phyloP scores from a whole-genome alignment of 2,329 filamentous ascomycete genomes.

The Xylaria sp. region DNA sequence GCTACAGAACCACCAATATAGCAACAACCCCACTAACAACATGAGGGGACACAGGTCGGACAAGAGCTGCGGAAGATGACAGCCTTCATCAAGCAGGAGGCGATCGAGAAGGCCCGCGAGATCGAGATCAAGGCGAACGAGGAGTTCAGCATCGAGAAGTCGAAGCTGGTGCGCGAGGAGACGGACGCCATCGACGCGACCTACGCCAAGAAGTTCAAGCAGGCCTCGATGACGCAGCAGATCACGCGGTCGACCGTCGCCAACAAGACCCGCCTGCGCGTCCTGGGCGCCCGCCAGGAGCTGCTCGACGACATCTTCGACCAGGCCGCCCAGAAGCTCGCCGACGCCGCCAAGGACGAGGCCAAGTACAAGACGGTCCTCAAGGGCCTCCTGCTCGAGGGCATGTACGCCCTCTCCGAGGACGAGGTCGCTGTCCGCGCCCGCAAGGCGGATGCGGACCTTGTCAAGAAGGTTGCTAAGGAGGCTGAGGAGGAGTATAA shows the following conservation, averaged over 20 bases:
- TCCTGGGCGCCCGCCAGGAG: conserved; percentile 88
- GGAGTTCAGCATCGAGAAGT: conserved; percentile 99
- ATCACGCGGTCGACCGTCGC: conserved; percentile 95
- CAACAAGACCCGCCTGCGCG: conserved; percentile 93
- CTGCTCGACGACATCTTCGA: conserved; percentile 92
- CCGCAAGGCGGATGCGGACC: conserved; percentile 80
- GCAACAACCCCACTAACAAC: conserved; percentile 14
- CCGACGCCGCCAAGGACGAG: conserved; percentile 72
- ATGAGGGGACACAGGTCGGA: conserved; percentile 73
- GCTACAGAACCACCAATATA: not conserved
- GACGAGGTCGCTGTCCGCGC: conserved; percentile 77
- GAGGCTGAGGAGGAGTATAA: conserved; percentile 85
- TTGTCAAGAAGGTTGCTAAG: conserved; percentile 80
- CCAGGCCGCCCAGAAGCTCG: conserved; percentile 77
- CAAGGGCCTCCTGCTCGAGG: conserved; percentile 86
- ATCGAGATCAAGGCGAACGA: conserved; percentile 99
- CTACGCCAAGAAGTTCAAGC: conserved; percentile 99
- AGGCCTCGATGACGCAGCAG: conserved; percentile 97
- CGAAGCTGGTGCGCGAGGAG: conserved; percentile 96
- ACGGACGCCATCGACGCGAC: conserved; percentile 88
- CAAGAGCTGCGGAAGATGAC: conserved; percentile 99
- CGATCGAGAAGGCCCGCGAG: conserved; percentile 94
- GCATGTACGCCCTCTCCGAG: conserved; percentile 88
- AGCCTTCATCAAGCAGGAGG: conserved; percentile 99
- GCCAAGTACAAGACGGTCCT: conserved; percentile 79